Base-by-base conservation (phyloP, 345 rosid genomes). In the Acer negundo region DNA sequence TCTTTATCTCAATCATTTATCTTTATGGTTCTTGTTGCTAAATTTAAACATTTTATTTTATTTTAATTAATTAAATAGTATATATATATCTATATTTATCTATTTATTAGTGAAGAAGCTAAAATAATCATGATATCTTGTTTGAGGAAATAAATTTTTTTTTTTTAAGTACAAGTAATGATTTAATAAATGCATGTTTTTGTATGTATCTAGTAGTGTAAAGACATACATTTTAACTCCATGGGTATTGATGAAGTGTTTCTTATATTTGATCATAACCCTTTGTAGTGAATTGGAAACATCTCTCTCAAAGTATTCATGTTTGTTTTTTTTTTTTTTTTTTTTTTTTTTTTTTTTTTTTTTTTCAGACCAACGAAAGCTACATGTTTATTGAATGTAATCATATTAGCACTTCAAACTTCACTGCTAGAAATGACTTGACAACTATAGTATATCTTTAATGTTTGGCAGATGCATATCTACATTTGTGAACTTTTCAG, bases 21-120 rank as follows among this genome's bases (percentile, higher is more conserved):
- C 67, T 47, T 69, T 76, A n/a, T 62, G 19, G 80, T 66, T 40
- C 28, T 75, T 75, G 77, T 40, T 69, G 13, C 63, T 40, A 65
- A 69, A 59, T 11, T 73, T 74, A 47, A 4, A 38, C 65, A 28
- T 31, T 17, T 15, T 19, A 19, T 17, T 24, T 70, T 5, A 40
- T 40, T 40, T 28, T 28, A 2, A 28, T 28, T 28, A 28, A 28
- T 28, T 28, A 28, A 2, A 28, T 28, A 28, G 26, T 1, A 24
- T 26, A 2, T 28, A 28, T 28, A 28, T 28, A 28, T 28, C 0
- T 28, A 28, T 28, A 2, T n/a, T n/a, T n/a, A n/a, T n/a, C n/a
- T 28, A 2, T 28, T 2, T 28, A 28, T 28, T 2, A 0, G 31
- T 28, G 31, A 28, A 28, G 31, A 47, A 47, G 53, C 53, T 12